Conservation (phyloP, 2,329 filamentous ascomycete genomes). For the Trichoderma afroharzianum region DNA sequence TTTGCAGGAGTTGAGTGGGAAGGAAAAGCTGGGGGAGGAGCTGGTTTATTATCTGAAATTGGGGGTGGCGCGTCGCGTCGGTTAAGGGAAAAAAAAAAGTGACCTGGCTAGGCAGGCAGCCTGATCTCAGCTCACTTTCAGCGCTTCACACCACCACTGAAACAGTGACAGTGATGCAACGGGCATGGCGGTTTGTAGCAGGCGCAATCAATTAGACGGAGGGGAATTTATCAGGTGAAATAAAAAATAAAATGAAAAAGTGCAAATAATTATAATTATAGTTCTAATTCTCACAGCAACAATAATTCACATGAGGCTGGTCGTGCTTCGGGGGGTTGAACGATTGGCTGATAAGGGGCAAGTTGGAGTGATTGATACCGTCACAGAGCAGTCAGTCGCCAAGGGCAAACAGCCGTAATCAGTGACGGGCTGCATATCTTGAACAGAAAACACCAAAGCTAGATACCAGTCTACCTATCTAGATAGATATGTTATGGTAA, state of each 20-base stretch:
- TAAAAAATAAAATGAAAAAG: neutral
- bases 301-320: neutral
- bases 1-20: neutral
- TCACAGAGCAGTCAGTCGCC: neutral
- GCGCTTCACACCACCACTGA: conserved; percentile 3
- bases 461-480: neutral
- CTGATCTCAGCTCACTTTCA: conserved; percentile 1
- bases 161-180: neutral
- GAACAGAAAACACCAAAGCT: neutral
- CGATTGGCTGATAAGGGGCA: neutral
- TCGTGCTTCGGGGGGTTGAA: neutral
- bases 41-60: conserved; percentile 9
- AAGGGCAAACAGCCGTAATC: neutral
- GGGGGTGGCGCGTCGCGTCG: conserved; percentile 15
- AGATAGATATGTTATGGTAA: neutral
- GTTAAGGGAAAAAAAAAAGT: conserved; percentile 18
- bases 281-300: too few species aligned
- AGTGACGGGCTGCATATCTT: neutral
- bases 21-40: conserved; percentile 2
- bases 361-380: neutral
- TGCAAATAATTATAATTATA: neutral
- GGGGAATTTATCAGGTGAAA: neutral
- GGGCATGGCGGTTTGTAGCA: neutral
- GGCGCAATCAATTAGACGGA: neutral
- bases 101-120: neutral